A percentile compares a stretch with the other conserved stretches of the same genome.
Evolutionary conservation across 495 filamentous ascomycete genomes (phyloP).

Genomic region (Neurospora sp.): DNA sequence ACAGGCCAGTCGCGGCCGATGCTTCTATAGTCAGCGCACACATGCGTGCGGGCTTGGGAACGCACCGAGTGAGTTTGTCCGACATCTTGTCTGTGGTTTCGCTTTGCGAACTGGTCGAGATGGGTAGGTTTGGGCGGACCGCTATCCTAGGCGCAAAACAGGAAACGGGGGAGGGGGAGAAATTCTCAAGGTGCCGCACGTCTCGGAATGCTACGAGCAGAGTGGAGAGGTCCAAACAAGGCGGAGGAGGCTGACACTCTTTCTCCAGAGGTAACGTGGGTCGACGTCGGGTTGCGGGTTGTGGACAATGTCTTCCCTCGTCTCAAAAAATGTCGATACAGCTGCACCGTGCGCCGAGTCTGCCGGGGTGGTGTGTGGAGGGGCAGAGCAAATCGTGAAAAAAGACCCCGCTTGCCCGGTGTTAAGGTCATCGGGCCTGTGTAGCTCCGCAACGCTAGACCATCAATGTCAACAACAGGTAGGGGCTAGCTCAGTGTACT

Average conservation of each 20-base stretch:
- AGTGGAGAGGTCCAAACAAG: not conserved
- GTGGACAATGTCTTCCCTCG: not conserved
- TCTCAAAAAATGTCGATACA: conserved; percentile 6
- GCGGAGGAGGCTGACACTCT: not conserved
- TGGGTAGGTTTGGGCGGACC: conserved; percentile 1
- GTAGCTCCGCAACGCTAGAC: not conserved
- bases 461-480: conserved; percentile 1
- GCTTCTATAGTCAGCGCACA: not conserved
- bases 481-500: conserved; percentile 2
- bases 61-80: conserved; percentile 78
- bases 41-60: not conserved
- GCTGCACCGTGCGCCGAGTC: not conserved
- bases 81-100: conserved; percentile 46
- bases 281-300: not conserved
- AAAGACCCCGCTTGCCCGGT: not conserved
- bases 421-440: not conserved
- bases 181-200: not conserved
- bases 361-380: conserved; percentile 2
- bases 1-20: not conserved
- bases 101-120: conserved; percentile 1
- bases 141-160: not conserved
- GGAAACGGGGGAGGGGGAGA: conserved; percentile 1
- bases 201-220: not conserved
- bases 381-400: conserved; percentile 8
- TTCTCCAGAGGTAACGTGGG: conserved; percentile 10